Percentiles rank a stretch among this genome's conserved stretches.
These are phyloP conservation scores for Trichophyton verrucosum DNA, from an alignment of 2,329 filamentous ascomycete genomes.

Conservation along the genomic window DNA sequence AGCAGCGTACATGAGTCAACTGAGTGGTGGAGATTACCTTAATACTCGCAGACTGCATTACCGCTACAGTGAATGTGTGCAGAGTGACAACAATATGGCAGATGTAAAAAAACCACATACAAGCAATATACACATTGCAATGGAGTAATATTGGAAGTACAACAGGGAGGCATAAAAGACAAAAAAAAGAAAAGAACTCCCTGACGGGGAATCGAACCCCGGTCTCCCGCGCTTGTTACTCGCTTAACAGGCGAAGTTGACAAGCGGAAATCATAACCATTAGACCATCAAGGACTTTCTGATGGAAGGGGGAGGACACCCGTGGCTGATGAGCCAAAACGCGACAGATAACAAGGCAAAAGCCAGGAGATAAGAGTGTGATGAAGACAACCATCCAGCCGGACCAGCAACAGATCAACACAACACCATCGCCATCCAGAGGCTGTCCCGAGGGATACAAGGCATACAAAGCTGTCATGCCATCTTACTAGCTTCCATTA, in stretches of 20 bases:
- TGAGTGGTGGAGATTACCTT: no score
- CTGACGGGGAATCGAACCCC: conserved; percentile 14
- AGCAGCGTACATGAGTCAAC: no score
- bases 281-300: conserved; percentile 11
- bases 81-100: no score
- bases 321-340: not conserved
- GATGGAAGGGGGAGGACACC: not conserved
- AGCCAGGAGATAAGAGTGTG: not conserved
- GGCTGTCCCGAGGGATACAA: no score
- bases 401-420: no score
- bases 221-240: conserved; percentile 12
- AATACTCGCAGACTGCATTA: no score
- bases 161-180: no score
- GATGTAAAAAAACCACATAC: not conserved
- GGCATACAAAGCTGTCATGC: not conserved
- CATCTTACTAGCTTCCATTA: not conserved
- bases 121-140: not conserved
- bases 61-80: no score
- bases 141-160: no score
- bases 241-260: conserved; percentile 1
- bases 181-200: conserved; percentile 7
- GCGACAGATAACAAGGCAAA: not conserved
- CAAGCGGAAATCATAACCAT: conserved; percentile 13
- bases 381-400: no score
- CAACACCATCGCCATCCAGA: no score